A percentile compares a stretch with the other conserved stretches of the same genome.
These are phyloP conservation scores for Fusarium liriodendri DNA, from an alignment of 2,329 filamentous ascomycete genomes.

Conservation along the genomic window DNA sequence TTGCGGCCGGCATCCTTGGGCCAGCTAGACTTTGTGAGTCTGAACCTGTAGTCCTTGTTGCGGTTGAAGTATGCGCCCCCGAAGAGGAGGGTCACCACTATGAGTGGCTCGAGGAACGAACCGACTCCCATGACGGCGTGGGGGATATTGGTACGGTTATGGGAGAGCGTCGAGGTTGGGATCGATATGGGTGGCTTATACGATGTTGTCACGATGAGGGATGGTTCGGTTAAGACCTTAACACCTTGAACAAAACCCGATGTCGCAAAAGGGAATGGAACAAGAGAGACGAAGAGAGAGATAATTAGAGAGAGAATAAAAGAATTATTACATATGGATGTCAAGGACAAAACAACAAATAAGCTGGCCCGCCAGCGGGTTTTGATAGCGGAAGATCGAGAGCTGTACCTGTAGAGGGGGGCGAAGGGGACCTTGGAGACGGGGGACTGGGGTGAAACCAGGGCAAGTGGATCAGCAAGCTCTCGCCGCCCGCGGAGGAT, in stretches of 20 bases:
- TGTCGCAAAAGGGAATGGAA: background rate
- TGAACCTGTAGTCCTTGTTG: constrained; percentile 51
- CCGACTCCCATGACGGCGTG: constrained; percentile 51
- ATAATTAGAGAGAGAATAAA: background rate
- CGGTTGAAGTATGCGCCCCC: constrained; percentile 59
- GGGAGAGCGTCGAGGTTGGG: background rate
- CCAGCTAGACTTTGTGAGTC: constrained; percentile 35
- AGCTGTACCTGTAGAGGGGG: background rate
- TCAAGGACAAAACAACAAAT: background rate
- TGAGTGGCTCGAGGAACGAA: constrained; percentile 55
- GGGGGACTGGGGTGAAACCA: background rate
- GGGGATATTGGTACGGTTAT: background rate
- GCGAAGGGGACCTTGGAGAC: background rate
- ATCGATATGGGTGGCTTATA: background rate
- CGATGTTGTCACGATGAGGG: background rate
- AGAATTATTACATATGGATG: background rate
- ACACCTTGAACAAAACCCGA: background rate
- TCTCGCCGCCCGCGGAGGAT: background rate
- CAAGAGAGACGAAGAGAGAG: background rate
- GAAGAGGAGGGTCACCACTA: constrained; percentile 56
- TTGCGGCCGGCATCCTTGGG: constrained; percentile 39
- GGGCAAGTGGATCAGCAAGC: background rate
- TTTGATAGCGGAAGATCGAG: constrained; percentile 17
- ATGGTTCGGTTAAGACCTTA: background rate
- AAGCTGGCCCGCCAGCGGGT: constrained; percentile 10